Base-by-base conservation (phyloP, 2,329 filamentous ascomycete species). In the Xylariomycetidae sp. region DNA sequence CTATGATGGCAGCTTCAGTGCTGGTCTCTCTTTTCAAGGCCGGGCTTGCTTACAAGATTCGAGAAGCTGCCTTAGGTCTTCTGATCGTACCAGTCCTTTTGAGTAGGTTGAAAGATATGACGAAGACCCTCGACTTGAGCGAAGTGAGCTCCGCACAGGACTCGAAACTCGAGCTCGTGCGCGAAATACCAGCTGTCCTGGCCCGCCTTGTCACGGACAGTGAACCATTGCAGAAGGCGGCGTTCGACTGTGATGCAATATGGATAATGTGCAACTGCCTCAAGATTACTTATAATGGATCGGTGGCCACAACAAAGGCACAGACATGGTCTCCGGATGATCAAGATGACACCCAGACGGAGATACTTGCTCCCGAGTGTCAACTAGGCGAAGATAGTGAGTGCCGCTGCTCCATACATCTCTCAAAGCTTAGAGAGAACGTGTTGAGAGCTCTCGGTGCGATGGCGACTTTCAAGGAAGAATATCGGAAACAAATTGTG, bases 371-470 rank as follows among this genome's bases (percentile, higher is more conserved):
- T 3, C 56, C 61, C n/a, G 49, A 63, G 15, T 62, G 69, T 38
- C 68, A 63, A 14, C 64, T 88, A 25, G 82, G 82, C 6, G 62
- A 69, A 9, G 61, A 65, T n/a, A 82, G 83, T 4, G 70, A 80
- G 37, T 69, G 80, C 16, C 70, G 76, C 2, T 57, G 61, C 49
- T 73, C 70, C 51, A 77, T 59, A 44, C 87, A 94, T 57, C 78
- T 81, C 16, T 80, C 89, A 58, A 82, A 73, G 46, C 74, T 88
- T 44, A 78, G 92, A 34, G 85, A 90, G 58, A 82, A 77, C 31
- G 76, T 81, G 2, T 63, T 97, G 13, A 81, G 82, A 50, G 88
- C 88, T 2, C 66, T 97, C 36, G 85, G 85, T n/a, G 83, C 88
- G 3, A 67, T 97, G 31, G 79, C 85, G 2, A 78, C 85, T 3